Conservation (phyloP, 2,329 filamentous ascomycete genomes). For the Penicillium sp. region DNA sequence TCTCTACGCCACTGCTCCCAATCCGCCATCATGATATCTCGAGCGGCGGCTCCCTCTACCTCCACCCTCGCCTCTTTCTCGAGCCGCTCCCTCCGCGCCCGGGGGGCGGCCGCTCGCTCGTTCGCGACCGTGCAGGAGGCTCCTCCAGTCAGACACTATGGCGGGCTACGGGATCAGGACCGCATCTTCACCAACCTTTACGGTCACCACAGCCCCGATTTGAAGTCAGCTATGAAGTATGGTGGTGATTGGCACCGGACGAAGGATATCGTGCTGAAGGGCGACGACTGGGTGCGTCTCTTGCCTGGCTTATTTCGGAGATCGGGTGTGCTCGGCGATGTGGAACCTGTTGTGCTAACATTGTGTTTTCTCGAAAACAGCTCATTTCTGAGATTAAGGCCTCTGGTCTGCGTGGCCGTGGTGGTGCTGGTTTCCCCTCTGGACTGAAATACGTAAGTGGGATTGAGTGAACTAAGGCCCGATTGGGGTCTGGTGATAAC, state of each 20-base stretch:
- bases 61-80: conserved; percentile 46
- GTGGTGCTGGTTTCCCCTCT: conserved; percentile 96
- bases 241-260: conserved; percentile 99
- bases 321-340: conserved; percentile 4
- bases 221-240: conserved; percentile 95
- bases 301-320: conserved; percentile 11
- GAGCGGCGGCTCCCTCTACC: conserved; percentile 50
- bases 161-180: conserved; percentile 92
- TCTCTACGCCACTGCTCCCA: conserved; percentile 39
- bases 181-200: conserved; percentile 99
- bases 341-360: conserved; percentile 29
- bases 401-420: conserved; percentile 91
- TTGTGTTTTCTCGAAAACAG: conserved; percentile 45
- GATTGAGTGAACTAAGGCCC: conserved; percentile 13
- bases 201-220: conserved; percentile 84
- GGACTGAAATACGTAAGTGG: conserved; percentile 94
- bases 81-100: conserved; percentile 47
- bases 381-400: conserved; percentile 98
- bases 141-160: conserved; percentile 68
- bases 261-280: conserved; percentile 96
- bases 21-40: conserved; percentile 49
- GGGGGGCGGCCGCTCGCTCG: conserved; percentile 57
- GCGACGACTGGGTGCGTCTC: conserved; percentile 78
- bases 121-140: conserved; percentile 80
- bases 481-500: not conserved